Conservation (phyloP, 2,329 filamentous ascomycete genomes). For the Aspergillus sp. region DNA sequence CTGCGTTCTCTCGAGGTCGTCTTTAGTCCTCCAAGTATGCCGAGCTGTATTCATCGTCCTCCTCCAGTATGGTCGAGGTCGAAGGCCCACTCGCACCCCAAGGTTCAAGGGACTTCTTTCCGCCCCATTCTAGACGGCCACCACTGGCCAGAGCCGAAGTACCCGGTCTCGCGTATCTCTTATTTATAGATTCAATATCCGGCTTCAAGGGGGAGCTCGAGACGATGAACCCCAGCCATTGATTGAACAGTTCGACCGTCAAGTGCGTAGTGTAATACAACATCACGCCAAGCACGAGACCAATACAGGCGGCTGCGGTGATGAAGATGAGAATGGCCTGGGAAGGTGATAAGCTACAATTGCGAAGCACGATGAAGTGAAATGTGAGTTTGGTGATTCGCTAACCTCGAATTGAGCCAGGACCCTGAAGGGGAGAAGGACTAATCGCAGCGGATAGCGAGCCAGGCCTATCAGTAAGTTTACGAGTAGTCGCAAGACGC, state of each 20-base stretch:
- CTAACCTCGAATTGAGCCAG: slow-evolving; percentile 58
- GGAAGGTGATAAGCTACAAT: neutral
- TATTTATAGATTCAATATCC: neutral
- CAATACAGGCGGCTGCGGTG: slow-evolving; percentile 66
- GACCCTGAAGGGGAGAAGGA: slow-evolving; percentile 51
- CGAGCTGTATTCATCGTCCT: slow-evolving; percentile 26
- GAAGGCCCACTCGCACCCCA: slow-evolving; percentile 11
- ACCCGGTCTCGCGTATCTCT: neutral
- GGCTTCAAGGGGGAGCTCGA: neutral
- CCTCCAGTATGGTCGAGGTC: slow-evolving; percentile 32
- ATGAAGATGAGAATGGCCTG: slow-evolving; percentile 56
- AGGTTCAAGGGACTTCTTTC: neutral
- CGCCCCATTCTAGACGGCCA: neutral
- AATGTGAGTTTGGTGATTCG: neutral
- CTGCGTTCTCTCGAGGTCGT: neutral
- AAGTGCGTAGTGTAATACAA: slow-evolving; percentile 58
- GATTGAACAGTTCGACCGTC: slow-evolving; percentile 51
- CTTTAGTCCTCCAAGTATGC: neutral
- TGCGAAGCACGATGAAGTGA: neutral
- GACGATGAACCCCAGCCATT: slow-evolving; percentile 43
- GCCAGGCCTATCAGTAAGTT: slow-evolving; percentile 52
- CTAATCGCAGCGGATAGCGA: slow-evolving; percentile 39
- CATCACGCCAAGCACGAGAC: slow-evolving; percentile 61
- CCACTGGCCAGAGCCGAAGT: neutral
- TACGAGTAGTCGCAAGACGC: slow-evolving; percentile 40